Conservation (phyloP, 2,329 filamentous ascomycete genomes). For the Pestalotiopsis sp. region DNA sequence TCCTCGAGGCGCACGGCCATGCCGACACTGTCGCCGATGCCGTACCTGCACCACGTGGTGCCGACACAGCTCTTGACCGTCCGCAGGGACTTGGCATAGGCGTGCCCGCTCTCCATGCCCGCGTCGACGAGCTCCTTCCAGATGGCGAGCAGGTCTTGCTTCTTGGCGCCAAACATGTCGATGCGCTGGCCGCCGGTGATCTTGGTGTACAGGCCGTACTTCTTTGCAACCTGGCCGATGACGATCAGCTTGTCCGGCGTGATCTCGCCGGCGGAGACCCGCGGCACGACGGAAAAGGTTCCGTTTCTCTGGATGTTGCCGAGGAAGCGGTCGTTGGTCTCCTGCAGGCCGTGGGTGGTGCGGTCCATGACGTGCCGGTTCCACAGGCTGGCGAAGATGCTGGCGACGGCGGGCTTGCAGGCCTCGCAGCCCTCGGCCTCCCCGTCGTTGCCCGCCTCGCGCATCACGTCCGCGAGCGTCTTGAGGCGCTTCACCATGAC, state of each 20-base stretch:
- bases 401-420: conserved; percentile 82
- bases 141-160: conserved; percentile 81
- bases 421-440: conserved; percentile 80
- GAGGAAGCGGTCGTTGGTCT: conserved; percentile 87
- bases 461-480: conserved; percentile 77
- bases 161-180: conserved; percentile 89
- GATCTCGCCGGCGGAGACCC: conserved; percentile 84
- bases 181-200: conserved; percentile 92
- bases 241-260: conserved; percentile 83
- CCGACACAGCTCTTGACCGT: conserved; percentile 94
- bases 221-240: conserved; percentile 82
- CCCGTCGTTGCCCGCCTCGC: conserved; percentile 70
- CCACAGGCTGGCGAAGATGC: conserved; percentile 80
- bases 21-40: conserved; percentile 86
- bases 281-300: conserved; percentile 85
- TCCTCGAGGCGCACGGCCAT: conserved; percentile 88
- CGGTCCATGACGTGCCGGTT: conserved; percentile 81
- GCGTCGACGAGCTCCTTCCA: conserved; percentile 81
- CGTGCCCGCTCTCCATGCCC: conserved; percentile 89
- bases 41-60: conserved; percentile 88
- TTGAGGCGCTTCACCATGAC: conserved; percentile 78
- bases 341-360: conserved; percentile 74
- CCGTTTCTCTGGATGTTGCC: conserved; percentile 92
- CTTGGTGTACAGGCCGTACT: conserved; percentile 85
- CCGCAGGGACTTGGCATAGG: conserved; percentile 84